Evolutionary conservation across 345 rosid species (phyloP).

Genomic region (Limnanthes douglasii): DNA sequence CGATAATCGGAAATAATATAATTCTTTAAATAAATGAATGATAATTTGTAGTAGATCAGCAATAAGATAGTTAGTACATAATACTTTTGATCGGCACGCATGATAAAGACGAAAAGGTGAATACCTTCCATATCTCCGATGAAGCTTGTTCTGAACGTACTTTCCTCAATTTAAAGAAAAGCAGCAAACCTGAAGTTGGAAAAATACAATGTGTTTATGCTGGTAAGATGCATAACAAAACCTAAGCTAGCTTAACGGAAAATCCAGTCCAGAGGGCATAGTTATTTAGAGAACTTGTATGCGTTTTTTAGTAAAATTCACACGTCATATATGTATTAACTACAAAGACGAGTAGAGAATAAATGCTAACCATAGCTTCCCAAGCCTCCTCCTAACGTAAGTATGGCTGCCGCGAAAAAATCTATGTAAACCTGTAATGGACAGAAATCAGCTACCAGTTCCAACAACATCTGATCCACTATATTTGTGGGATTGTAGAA

Average conservation of each 20-base stretch:
- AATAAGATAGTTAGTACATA: not conserved
- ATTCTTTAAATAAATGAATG: not conserved
- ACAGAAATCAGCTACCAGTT: too few relatives aligned
- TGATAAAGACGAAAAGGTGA: not conserved
- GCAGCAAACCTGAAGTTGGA: constrained; percentile 10
- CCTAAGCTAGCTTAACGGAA: not conserved
- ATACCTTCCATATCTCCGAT: constrained; percentile 21
- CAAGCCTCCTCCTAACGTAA: constrained; percentile 19
- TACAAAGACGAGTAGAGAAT: constrained; percentile 3
- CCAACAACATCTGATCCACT: too few relatives aligned
- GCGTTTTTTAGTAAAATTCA: not conserved
- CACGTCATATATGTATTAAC: not conserved
- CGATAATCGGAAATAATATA: not conserved
- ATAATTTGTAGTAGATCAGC: not conserved
- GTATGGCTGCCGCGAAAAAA: constrained; percentile 12
- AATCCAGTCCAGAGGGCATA: not conserved
- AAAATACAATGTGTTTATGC: not conserved
- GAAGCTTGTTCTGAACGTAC: constrained; percentile 22
- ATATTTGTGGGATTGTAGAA: too few relatives aligned
- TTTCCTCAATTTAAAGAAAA: constrained; percentile 16
- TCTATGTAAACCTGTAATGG: constrained; percentile 17
- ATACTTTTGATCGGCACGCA: constrained; percentile 2
- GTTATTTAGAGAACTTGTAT: constrained; percentile 1
- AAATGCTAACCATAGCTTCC: constrained; percentile 19
- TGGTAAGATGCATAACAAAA: not conserved